Base-by-base conservation (phyloP, 2,329 filamentous ascomycete species). In the Fusarium chlamydosporum region DNA sequence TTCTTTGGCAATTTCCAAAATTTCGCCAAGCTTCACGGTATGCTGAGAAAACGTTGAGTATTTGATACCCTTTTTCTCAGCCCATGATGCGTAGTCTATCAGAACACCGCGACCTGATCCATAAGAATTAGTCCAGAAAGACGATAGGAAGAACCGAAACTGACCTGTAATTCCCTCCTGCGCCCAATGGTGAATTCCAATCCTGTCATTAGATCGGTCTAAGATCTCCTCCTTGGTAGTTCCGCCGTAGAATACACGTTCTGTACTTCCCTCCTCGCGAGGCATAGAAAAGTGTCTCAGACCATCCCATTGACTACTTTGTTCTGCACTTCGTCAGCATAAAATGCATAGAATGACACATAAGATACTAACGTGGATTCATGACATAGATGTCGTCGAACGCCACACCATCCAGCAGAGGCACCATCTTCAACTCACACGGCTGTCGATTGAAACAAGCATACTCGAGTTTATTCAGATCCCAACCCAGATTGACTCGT, bases 391-490 rank as follows among this genome's bases (percentile, higher is more conserved):
- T 75, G 61, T 85, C 83, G 68, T 85, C 83, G 68, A 84, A 86
- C 7, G 81, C 82, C 1, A 80, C 74, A 11, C 83, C 81, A 11
- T 80, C 79, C 10, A 86, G 75, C 16, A 86, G 61, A 12, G 82
- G 80, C 1, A 85, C 78, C 56, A 88, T 83, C 56, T 81, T 80
- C 67, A 87, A 85, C 33, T 83, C 76, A 51, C 82, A 83, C 10
- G 83, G 81, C 34, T 83, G 81, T 3, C 86, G 81, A 42, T 82
- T 82, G 67, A 88, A 84, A 62, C 84, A 84, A 2, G 86, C 84
- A 67, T 84, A 81, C 59, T 88, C 84, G 4, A 88, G 76, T 69
- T 88, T 88, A 20, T 81, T 83, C 62, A 88, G 73, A 26, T 85
- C 83, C 86, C 86, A 88, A 27, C 82, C 82, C 38, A 89, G 78